A percentile compares a stretch with the other conserved stretches of the same genome.
These are phyloP conservation scores for Psidium guajava DNA, from an alignment of 345 rosid genomes.

Conservation along the genomic window DNA sequence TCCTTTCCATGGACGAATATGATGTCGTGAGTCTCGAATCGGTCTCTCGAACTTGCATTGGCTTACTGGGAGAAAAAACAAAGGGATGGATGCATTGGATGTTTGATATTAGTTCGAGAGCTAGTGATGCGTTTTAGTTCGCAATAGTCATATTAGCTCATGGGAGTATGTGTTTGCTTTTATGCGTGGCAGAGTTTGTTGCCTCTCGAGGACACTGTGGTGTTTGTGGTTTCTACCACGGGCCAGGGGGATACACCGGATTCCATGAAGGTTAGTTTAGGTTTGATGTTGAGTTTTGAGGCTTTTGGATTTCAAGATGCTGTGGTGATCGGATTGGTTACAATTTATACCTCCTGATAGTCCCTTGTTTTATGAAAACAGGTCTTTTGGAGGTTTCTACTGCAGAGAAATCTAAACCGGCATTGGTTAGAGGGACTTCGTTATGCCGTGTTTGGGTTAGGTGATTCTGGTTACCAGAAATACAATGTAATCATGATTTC, in stretches of 20 bases:
- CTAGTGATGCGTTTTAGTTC: not conserved
- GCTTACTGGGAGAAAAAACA: not conserved
- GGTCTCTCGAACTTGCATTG: not conserved
- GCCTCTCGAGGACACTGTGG: constrained; percentile 37
- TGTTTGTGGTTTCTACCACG: constrained; percentile 88
- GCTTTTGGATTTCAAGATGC: not conserved
- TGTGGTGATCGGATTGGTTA: not conserved
- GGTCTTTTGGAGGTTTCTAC: constrained; percentile 87
- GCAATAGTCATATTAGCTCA: not conserved
- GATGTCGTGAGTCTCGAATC: constrained; percentile 34
- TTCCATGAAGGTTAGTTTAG: constrained; percentile 51
- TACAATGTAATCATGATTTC: constrained; percentile 38
- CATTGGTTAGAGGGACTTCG: constrained; percentile 57
- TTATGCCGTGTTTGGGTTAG: constrained; percentile 84
- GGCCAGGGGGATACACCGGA: constrained; percentile 97
- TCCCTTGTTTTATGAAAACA: constrained; percentile 7
- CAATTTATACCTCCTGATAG: not conserved
- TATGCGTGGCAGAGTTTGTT: constrained; percentile 43
- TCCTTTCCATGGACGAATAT: constrained; percentile 50
- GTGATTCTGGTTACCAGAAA: constrained; percentile 90
- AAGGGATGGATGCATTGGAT: not conserved
- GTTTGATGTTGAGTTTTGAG: not conserved
- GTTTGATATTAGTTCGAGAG: not conserved
- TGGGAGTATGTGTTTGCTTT: not conserved
- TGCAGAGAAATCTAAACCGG: constrained; percentile 46